Conservation (phyloP, 306 rosid species). For the Corylus heterophylla region DNA sequence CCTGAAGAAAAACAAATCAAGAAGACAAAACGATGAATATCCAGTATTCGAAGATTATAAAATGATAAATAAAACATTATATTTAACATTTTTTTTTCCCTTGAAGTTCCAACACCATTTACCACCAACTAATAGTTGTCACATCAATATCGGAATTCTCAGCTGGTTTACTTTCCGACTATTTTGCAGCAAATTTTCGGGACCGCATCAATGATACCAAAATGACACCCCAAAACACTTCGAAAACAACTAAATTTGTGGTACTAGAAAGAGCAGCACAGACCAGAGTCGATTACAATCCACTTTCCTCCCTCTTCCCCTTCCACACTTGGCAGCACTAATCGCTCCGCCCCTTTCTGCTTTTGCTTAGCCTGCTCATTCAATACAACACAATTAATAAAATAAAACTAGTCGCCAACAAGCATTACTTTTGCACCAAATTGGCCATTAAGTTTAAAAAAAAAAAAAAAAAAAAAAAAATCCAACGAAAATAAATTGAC, state of each 20-base stretch:
- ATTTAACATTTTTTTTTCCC: background rate
- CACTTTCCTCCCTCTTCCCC: slow-evolving; percentile 89
- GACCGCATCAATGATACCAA: background rate
- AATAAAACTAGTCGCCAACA: background rate
- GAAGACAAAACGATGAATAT: slow-evolving; percentile 1
- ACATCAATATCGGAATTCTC: background rate
- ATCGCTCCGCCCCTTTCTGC: slow-evolving; percentile 66
- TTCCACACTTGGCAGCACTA: slow-evolving; percentile 80
- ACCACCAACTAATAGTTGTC: background rate
- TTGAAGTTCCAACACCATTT: background rate
- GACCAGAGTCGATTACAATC: slow-evolving; percentile 94
- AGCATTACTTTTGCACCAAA: background rate
- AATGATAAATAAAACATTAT: background rate
- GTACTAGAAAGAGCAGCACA: slow-evolving; percentile 20
- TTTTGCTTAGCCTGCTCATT: slow-evolving; percentile 80
- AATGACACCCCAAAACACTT: background rate
- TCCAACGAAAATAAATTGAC: background rate
- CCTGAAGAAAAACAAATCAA: slow-evolving; percentile 46
- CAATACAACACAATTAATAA: background rate
- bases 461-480: background rate
- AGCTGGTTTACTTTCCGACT: background rate
- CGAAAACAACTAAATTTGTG: background rate
- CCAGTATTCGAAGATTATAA: background rate
- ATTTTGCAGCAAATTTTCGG: background rate
- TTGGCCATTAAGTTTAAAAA: background rate